These are phyloP conservation scores for Apiospora sp. DNA, from an alignment of 2,329 filamentous ascomycete species.

Conservation along the genomic window DNA sequence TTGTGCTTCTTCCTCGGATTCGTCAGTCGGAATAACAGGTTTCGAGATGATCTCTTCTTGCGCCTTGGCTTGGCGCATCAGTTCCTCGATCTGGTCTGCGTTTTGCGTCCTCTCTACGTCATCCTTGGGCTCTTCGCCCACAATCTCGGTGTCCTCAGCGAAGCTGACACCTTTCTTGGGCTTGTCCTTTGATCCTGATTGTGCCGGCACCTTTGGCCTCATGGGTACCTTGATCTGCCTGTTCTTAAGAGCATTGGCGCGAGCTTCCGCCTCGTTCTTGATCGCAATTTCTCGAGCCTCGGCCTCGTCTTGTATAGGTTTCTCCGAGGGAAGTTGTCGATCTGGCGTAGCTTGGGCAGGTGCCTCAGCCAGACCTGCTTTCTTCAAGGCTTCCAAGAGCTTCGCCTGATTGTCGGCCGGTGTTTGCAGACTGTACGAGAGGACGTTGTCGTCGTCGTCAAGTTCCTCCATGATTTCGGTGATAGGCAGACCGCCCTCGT, in stretches of 20 bases:
- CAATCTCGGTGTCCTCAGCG: slow-evolving; percentile 64
- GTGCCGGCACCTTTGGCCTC: slow-evolving; percentile 11
- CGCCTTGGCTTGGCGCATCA: slow-evolving; percentile 64
- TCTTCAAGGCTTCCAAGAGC: slow-evolving; percentile 75
- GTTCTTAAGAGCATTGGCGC: slow-evolving; percentile 15
- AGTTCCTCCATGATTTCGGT: slow-evolving; percentile 93
- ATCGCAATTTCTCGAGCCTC: not conserved
- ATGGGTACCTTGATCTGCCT: slow-evolving; percentile 4
- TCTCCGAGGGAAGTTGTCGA: not conserved
- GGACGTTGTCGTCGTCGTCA: slow-evolving; percentile 87
- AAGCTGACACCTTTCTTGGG: slow-evolving; percentile 68
- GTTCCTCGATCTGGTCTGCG: slow-evolving; percentile 60
- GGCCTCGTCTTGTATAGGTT: not conserved
- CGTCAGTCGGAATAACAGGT: slow-evolving; percentile 74
- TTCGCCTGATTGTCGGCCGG: slow-evolving; percentile 73
- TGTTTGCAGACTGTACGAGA: slow-evolving; percentile 71
- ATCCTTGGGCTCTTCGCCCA: slow-evolving; percentile 30
- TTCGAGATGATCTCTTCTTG: slow-evolving; percentile 58
- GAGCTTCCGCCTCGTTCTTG: slow-evolving; percentile 16
- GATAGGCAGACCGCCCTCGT: slow-evolving; percentile 77
- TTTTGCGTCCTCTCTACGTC: slow-evolving; percentile 47
- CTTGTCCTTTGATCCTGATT: slow-evolving; percentile 23
- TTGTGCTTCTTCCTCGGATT: slow-evolving; percentile 80
- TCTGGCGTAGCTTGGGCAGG: slow-evolving; percentile 28
- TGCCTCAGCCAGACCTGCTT: slow-evolving; percentile 71